Base-by-base conservation (phyloP, 306 rosid genomes). In the Trichosanthes cucumerina region DNA sequence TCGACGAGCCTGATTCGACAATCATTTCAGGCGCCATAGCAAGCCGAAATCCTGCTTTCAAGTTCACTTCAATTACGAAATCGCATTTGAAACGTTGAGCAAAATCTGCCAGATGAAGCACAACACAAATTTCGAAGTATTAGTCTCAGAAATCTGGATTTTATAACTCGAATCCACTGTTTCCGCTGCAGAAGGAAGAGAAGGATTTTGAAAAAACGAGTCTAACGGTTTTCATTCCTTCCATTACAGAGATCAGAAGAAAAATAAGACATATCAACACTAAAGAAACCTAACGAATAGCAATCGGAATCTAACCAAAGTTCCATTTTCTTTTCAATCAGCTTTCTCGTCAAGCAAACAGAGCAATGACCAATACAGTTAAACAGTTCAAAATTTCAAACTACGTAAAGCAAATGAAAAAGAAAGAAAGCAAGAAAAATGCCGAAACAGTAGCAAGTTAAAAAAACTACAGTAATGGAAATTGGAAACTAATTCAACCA, bases 321-420 rank as follows among this genome's bases (percentile, higher is more conserved):
- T 26, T 72, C 54, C 43, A 9, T 52, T 26, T 53, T 19, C 65
- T 75, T 75, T 52, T 76, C 6, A 28, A 52, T 76, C 68, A 76
- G 68, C 65, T 33, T 76, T 56, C 52, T 56, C 79, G 33, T 52
- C 65, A 76, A 76, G 21, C 52, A 54, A 76, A 76, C 49, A 76
- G 65, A 36, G 47, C 16, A 41, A 19, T 50, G 64, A 57, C 49
- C 64, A 38, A 54, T 7, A 50, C 60, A 47, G 59, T 73, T 47
- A 9, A n/a, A 54, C 63, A 52, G 49, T 75, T 36, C 26, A 36
- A 75, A 75, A 26, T 34, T 21, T 54, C 33, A 52, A n/a, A 75
- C 65, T 31, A 52, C 34, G 18, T 19, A 53, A 75, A 75, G 49
- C 21, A 54, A 54, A 52, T 24, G 16, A 18, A 36, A 34, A 65